phyloP scores from a whole-genome alignment of 2,329 filamentous ascomycete genomes.

The Zymoseptoria ardabiliae region DNA sequence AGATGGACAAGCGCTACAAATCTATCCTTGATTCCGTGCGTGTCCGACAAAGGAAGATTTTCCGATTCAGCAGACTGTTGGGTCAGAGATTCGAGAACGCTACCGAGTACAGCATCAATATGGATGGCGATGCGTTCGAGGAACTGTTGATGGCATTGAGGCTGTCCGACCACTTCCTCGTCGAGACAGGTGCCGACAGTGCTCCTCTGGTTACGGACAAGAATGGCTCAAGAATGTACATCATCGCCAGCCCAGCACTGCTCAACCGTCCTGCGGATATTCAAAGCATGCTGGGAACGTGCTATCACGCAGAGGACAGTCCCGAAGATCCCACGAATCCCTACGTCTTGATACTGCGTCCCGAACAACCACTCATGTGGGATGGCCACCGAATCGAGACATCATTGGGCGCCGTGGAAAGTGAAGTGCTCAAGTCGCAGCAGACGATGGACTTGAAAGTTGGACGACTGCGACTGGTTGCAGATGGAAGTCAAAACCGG shows the following conservation, averaged over 20 bases:
- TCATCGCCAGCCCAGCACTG: slow-evolving; percentile 78
- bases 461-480: slow-evolving; percentile 79
- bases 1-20: slow-evolving; percentile 97
- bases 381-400: slow-evolving; percentile 61
- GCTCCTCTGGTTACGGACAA: slow-evolving; percentile 14
- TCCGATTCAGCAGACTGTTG: slow-evolving; percentile 85
- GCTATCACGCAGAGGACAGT: slow-evolving; percentile 60
- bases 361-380: slow-evolving; percentile 74
- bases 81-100: slow-evolving; percentile 94
- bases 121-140: slow-evolving; percentile 60
- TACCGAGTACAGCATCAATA: slow-evolving; percentile 84
- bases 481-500: slow-evolving; percentile 73
- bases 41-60: slow-evolving; percentile 90
- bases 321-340: slow-evolving; percentile 70
- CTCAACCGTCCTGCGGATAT: slow-evolving; percentile 72
- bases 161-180: slow-evolving; percentile 77
- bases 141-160: slow-evolving; percentile 75
- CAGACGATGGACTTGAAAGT: slow-evolving; percentile 66
- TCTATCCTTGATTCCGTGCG: slow-evolving; percentile 91
- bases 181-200: slow-evolving; percentile 53
- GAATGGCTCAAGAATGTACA: slow-evolving; percentile 50
- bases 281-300: slow-evolving; percentile 74
- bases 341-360: slow-evolving; percentile 77
- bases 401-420: slow-evolving; percentile 20
- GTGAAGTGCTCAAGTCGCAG: slow-evolving; percentile 67